Conservation (phyloP, 2,329 filamentous ascomycete genomes). For the Cryphonectria japonica region DNA sequence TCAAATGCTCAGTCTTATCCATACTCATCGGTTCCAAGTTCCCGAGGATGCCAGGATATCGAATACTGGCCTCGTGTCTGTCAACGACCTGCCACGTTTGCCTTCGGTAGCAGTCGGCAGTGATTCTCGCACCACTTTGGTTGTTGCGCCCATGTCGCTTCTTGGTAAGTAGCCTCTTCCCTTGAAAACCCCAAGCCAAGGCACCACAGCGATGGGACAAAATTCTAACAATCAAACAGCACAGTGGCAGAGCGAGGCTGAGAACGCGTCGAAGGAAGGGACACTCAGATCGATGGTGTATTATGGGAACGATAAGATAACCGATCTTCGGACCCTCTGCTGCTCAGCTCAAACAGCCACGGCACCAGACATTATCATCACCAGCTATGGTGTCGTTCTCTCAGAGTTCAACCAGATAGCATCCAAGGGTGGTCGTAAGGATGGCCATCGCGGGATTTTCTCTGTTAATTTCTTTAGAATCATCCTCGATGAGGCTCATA, state of each 20-base stretch:
- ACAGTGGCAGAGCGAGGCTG: slow-evolving; percentile 95
- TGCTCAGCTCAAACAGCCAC: slow-evolving; percentile 71
- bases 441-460: slow-evolving; percentile 75
- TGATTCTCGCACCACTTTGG: slow-evolving; percentile 79
- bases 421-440: slow-evolving; percentile 66
- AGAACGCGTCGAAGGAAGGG: slow-evolving; percentile 84
- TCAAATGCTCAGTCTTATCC: slow-evolving; percentile 93
- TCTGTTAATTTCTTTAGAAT: slow-evolving; percentile 93
- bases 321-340: slow-evolving; percentile 79
- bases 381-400: slow-evolving; percentile 88
- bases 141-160: slow-evolving; percentile 95
- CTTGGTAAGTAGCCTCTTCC: slow-evolving; percentile 45
- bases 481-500: slow-evolving; percentile 93
- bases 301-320: slow-evolving; percentile 84
- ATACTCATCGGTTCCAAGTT: slow-evolving; percentile 73
- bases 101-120: slow-evolving; percentile 60
- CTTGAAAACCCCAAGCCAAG: background rate
- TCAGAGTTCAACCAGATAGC: slow-evolving; percentile 84
- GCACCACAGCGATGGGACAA: background rate
- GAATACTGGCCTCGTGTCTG: slow-evolving; percentile 42
- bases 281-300: slow-evolving; percentile 86
- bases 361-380: slow-evolving; percentile 90
- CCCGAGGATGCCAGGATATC: slow-evolving; percentile 44
- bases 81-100: slow-evolving; percentile 66
- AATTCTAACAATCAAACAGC: slow-evolving; percentile 42